Conservation (phyloP, 208 protist genomes). For the Trypanosoma avium region DNA sequence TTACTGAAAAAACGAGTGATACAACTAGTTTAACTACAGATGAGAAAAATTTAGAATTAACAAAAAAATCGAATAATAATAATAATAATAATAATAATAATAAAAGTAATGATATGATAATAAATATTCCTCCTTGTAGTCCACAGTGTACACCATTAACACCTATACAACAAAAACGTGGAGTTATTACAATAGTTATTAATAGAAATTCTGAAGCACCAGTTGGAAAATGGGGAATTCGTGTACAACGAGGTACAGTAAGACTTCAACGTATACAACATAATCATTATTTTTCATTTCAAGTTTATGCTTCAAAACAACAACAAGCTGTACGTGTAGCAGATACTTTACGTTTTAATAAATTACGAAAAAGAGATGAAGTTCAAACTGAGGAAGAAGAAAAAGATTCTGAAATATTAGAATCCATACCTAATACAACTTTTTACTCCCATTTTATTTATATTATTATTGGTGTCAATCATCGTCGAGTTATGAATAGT, state of each 20-base stretch:
- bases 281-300: constrained; percentile 61
- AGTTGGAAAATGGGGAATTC: constrained; percentile 63
- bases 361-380: background rate
- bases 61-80: background rate
- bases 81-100: background rate
- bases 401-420: background rate
- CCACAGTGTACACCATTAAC: constrained; percentile 33
- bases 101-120: background rate
- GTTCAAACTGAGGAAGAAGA: background rate
- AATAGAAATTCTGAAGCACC: constrained; percentile 46
- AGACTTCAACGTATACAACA: constrained; percentile 54
- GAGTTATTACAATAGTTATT: constrained; percentile 66
- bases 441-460: constrained; percentile 48
- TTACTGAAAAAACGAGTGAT: background rate
- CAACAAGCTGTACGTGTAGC: constrained; percentile 58
- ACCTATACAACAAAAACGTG: constrained; percentile 28
- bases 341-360: constrained; percentile 45
- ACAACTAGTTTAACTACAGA: background rate
- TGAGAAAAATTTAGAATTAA: background rate
- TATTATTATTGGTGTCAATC: constrained; percentile 58
- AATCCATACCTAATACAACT: background rate
- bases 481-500: constrained; percentile 22
- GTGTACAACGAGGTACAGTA: constrained; percentile 52
- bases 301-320: constrained; percentile 68
- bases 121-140: constrained; percentile 12